phyloP scores from a whole-genome alignment of 73 alveolate species.

The Stentor roeselii region DNA sequence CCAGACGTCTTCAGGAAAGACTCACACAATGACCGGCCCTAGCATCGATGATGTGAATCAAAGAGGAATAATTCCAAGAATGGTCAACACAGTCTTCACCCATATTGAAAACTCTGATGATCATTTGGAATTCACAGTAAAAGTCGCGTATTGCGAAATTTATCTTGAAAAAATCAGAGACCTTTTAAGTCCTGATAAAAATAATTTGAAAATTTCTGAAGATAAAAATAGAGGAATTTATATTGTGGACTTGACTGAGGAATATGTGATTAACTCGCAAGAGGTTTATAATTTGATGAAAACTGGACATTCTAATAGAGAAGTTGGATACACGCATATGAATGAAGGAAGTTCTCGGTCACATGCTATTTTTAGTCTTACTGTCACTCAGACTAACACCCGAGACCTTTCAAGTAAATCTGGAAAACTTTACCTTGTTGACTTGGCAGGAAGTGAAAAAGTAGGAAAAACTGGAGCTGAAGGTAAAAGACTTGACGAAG shows the following conservation, averaged over 20 bases:
- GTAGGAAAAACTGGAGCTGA: conserved; percentile 79
- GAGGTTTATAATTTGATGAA: conserved; percentile 91
- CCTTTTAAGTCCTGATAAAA: conserved; percentile 83
- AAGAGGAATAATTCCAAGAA: not conserved
- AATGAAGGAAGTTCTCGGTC: conserved; percentile 91
- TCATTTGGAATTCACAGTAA: conserved; percentile 51
- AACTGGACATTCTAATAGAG: conserved; percentile 88
- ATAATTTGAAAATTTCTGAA: conserved; percentile 82
- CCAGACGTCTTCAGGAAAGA: conserved; percentile 95
- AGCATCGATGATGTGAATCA: not conserved
- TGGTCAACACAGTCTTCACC: not conserved
- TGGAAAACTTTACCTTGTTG: conserved; percentile 88
- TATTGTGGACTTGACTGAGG: conserved; percentile 92
- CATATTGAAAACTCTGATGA: not conserved
- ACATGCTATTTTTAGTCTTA: conserved; percentile 86
- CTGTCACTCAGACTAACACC: conserved; percentile 81
- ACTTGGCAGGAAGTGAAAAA: conserved; percentile 84
- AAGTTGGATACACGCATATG: conserved; percentile 96
- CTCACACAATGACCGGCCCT: conserved; percentile 92
- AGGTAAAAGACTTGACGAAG: conserved; percentile 69
- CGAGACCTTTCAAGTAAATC: conserved; percentile 57
- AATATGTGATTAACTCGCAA: conserved; percentile 78
- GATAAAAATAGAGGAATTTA: conserved; percentile 92
- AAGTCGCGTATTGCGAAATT: conserved; percentile 84
- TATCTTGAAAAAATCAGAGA: conserved; percentile 87